These are phyloP conservation scores for Coemansia sp. DNA, from an alignment of 371 early-diverging fungal genomes.

Conservation along the genomic window DNA sequence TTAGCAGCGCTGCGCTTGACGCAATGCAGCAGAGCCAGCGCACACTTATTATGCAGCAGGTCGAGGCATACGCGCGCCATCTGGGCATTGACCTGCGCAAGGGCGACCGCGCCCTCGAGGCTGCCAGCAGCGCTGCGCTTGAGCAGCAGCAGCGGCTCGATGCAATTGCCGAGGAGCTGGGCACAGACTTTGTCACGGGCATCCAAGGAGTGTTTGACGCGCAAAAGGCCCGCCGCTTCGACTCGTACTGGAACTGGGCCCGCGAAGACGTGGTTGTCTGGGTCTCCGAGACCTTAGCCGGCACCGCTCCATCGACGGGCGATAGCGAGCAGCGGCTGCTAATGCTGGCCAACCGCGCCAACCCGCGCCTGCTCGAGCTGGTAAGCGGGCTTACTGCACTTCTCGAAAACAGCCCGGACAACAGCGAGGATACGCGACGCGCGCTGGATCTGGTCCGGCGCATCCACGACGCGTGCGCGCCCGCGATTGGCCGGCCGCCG, in stretches of 20 bases:
- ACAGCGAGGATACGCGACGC: not conserved
- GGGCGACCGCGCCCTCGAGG: slow-evolving; percentile 66
- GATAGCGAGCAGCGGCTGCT: slow-evolving; percentile 7
- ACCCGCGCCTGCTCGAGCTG: slow-evolving; percentile 12
- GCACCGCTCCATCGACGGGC: not conserved
- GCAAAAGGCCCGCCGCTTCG: slow-evolving; percentile 86
- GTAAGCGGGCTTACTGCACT: slow-evolving; percentile 1
- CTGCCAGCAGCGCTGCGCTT: slow-evolving; percentile 58
- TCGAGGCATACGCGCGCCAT: slow-evolving; percentile 83
- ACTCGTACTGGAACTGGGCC: slow-evolving; percentile 98
- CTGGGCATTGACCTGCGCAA: slow-evolving; percentile 81
- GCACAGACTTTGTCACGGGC: slow-evolving; percentile 84
- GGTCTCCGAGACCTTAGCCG: not conserved
- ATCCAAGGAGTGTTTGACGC: slow-evolving; percentile 80
- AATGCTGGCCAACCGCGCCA: slow-evolving; percentile 29
- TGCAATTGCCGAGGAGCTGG: slow-evolving; percentile 82
- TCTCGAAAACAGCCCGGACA: not conserved
- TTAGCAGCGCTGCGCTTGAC: slow-evolving; percentile 87
- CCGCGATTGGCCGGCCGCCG: slow-evolving; percentile 49
- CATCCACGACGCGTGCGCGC: slow-evolving; percentile 54
- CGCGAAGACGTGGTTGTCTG: slow-evolving; percentile 76
- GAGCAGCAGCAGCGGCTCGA: slow-evolving; percentile 81
- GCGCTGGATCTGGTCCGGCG: not conserved
- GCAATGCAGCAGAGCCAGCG: slow-evolving; percentile 78
- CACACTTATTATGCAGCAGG: slow-evolving; percentile 74